A percentile compares a stretch with the other conserved stretches of the same genome.
These are phyloP conservation scores for Phytophthora sojae DNA, from an alignment of 352 stramenopile genomes.

Conservation along the genomic window DNA sequence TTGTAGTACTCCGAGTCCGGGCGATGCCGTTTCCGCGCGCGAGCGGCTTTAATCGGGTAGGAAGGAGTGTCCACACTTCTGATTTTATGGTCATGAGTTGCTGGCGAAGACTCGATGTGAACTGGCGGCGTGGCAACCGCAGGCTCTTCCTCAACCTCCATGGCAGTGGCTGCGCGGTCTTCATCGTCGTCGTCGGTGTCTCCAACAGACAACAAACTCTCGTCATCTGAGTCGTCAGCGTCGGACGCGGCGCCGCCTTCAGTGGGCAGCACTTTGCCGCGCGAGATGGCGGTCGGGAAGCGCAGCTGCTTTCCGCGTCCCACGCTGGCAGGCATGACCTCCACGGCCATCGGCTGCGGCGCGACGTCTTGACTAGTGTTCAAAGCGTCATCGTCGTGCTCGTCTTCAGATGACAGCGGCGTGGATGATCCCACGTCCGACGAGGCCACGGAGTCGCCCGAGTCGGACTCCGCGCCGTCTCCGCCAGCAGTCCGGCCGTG, in stretches of 20 bases:
- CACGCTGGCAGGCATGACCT: slow-evolving; percentile 77
- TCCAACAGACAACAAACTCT: slow-evolving; percentile 76
- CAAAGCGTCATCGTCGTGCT: slow-evolving; percentile 37
- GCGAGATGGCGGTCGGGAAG: slow-evolving; percentile 73
- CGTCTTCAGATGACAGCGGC: slow-evolving; percentile 44
- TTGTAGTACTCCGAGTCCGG: slow-evolving; percentile 85
- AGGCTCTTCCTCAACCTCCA: slow-evolving; percentile 43
- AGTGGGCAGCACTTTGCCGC: slow-evolving; percentile 68
- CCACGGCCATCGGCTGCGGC: slow-evolving; percentile 48
- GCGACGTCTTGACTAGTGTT: slow-evolving; percentile 27
- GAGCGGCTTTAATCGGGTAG: slow-evolving; percentile 80
- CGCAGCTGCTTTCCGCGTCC: slow-evolving; percentile 83
- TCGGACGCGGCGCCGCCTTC: slow-evolving; percentile 49
- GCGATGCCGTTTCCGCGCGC: slow-evolving; percentile 82
- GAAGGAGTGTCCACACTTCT: slow-evolving; percentile 22
- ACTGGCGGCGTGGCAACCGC: slow-evolving; percentile 13
- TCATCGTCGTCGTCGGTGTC: slow-evolving; percentile 67
- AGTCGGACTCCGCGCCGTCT: slow-evolving; percentile 36
- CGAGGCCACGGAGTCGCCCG: slow-evolving; percentile 40
- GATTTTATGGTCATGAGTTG: slow-evolving; percentile 20
- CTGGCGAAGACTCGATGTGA: slow-evolving; percentile 18
- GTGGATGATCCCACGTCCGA: slow-evolving; percentile 50
- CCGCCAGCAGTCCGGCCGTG: slow-evolving; percentile 46
- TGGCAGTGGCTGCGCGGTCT: slow-evolving; percentile 26
- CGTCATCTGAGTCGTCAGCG: slow-evolving; percentile 69